A percentile compares a stretch with the other conserved stretches of the same genome.
phyloP scores from a whole-genome alignment of 257 asterid species.

The Solanum habrochaites region DNA sequence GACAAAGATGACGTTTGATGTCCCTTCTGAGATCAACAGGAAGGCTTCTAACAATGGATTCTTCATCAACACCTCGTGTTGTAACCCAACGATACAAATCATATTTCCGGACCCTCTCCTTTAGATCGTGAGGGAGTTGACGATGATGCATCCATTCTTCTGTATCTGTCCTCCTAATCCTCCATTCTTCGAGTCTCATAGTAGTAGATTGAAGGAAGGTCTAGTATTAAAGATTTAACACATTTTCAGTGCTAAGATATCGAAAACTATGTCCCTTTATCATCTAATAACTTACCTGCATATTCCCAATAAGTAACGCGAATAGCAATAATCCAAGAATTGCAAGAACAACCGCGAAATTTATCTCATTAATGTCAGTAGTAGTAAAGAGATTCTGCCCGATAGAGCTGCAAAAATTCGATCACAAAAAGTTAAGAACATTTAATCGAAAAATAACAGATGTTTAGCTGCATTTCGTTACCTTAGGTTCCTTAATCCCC shows the following conservation, averaged over 20 bases:
- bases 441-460: background rate
- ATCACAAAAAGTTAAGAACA: background rate
- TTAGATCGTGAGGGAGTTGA: conserved; percentile 49
- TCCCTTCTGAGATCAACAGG: conserved; percentile 64
- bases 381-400: conserved; percentile 60
- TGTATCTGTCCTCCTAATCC: conserved; percentile 48
- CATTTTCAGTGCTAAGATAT: background rate
- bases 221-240: background rate
- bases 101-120: conserved; percentile 38
- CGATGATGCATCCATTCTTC: conserved; percentile 74
- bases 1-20: conserved; percentile 57
- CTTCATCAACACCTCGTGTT: conserved; percentile 60
- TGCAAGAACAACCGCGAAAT: conserved; percentile 49
- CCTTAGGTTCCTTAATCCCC: conserved; percentile 65
- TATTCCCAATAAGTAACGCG: conserved; percentile 63
- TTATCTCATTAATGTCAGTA: conserved; percentile 44
- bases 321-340: conserved; percentile 60
- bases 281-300: conserved; percentile 42
- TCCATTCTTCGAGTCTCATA: conserved; percentile 60
- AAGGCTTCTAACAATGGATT: conserved; percentile 28
- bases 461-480: background rate
- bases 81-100: conserved; percentile 53
- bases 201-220: conserved; percentile 52
- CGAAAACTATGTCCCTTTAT: background rate
- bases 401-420: conserved; percentile 36